phyloP scores from a whole-genome alignment of 2,329 filamentous ascomycete genomes.

The Xylariales sp. region DNA sequence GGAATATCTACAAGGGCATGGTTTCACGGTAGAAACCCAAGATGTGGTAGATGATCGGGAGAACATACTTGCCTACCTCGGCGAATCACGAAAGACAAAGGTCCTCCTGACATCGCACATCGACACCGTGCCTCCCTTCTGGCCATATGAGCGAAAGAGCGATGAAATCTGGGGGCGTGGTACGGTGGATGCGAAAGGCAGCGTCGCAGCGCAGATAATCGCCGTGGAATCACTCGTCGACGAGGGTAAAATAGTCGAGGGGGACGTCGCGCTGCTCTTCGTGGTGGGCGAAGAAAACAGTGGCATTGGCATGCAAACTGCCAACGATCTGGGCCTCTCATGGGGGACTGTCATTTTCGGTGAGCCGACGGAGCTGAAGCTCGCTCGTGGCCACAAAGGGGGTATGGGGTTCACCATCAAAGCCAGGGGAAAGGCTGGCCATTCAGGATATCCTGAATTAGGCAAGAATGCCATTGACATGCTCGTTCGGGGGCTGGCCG shows the following conservation, averaged over 20 bases:
- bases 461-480: slow-evolving; percentile 6
- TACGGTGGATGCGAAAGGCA: slow-evolving; percentile 8
- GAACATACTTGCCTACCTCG: slow-evolving; percentile 60
- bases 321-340: slow-evolving; percentile 39
- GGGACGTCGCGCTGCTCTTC: slow-evolving; percentile 41
- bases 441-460: slow-evolving; percentile 8
- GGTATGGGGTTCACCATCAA: slow-evolving; percentile 53
- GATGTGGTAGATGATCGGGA: slow-evolving; percentile 18
- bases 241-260: slow-evolving; percentile 26
- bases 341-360: slow-evolving; percentile 67
- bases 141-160: slow-evolving; percentile 20
- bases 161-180: slow-evolving; percentile 9
- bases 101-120: slow-evolving; percentile 60
- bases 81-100: slow-evolving; percentile 41
- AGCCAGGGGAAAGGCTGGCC: slow-evolving; percentile 56
- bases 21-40: slow-evolving; percentile 5
- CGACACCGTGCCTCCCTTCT: slow-evolving; percentile 54
- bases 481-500: neutral
- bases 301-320: slow-evolving; percentile 59
- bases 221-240: slow-evolving; percentile 40
- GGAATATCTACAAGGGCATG: slow-evolving; percentile 1
- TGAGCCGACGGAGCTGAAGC: slow-evolving; percentile 67
- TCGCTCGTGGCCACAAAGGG: slow-evolving; percentile 69
- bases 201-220: slow-evolving; percentile 50
- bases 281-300: slow-evolving; percentile 64